Evolutionary conservation across 371 early-diverging fungal species (phyloP), one percentile per base, ranked within the genome.

Genomic region (Sporodiniella umbellata): DNA sequence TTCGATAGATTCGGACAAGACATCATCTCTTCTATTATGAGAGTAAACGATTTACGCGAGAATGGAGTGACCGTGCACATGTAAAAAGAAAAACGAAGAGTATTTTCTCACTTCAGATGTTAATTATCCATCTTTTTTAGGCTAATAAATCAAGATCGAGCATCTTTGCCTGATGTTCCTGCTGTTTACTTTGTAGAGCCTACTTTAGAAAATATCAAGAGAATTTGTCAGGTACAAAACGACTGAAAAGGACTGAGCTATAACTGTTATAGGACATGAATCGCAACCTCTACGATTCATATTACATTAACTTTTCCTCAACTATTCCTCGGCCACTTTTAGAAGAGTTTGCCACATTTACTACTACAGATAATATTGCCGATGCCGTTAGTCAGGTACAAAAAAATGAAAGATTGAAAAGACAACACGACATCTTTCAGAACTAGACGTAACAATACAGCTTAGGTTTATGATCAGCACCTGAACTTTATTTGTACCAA

Each of bases 21-120:
- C 61, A 84, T 99, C 49, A 91, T 99, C 44, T 93, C 97, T 8
- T 96, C 99, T n/a, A 83, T 99, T 22, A 82, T 99, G 51, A 91
- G 91, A 51, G 92, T 99, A 15, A 95, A 90, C 64, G 99, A 99
- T 64, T 85, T 99, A 51, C 89, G 99, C 51, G 98, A 98, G 53
- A 82, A 89, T 60, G 99, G 99, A n/a, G 87, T 99, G 24, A 99
- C 99, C 1, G 92, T 98, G 24, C 98, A 99, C 58, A 93, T 99
- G 98, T 91, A 80, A 53, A n/a, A n/a, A n/a, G n/a, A n/a, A n/a
- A n/a, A n/a, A n/a, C n/a, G n/a, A n/a, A n/a, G n/a, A n/a, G n/a
- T n/a, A n/a, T n/a, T n/a, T n/a, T n/a, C n/a, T n/a, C n/a, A n/a
- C n/a, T n/a, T n/a, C n/a, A n/a, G n/a, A n/a, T n/a, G n/a, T n/a